Evolutionary conservation across 2,329 filamentous ascomycete species (phyloP), one percentile per base, ranked within the genome.

Genomic region (Eutypella sp.): DNA sequence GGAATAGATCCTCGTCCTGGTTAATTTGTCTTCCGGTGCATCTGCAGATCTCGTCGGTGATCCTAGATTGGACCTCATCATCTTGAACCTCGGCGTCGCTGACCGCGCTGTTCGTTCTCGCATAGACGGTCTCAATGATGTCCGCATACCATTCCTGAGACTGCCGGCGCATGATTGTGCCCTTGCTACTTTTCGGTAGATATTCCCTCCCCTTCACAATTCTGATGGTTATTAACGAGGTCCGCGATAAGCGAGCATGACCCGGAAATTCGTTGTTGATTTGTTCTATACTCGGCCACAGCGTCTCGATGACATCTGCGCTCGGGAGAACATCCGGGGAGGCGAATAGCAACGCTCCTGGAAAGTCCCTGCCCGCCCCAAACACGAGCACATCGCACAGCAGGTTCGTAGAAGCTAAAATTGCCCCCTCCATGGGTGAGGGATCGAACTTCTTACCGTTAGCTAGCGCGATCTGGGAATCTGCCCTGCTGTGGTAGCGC

Each of bases 371-470:
- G 0, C 74, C 75, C n/a, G 74, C 73, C 0, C 83, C 83, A 54
- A 86, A 84, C 9, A 86, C 71, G 19, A 85, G 61, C 0, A 75
- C 75, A 46, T 84, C 81, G 2, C 66, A 58, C 1, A 85, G 53
- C 1, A 73, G 23, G 2, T 60, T 52, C 10, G 59, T 58, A 0
- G 70, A 72, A 1, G 71, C 66, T 1, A 71, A 61, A 4, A 85
- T 71, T 0, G 68, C 69, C 2, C 71, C 74, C 58, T 87, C 83
- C 3, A 85, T 59, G 0, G 78, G 76, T 2, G 76, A 74, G 1
- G 82, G 82, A 52, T 85, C 81, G 48, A 86, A 84, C 53, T 86
- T 87, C 66, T 85, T 85, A 2, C 83, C 82, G 6, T 81, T 86
- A 9, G 78, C 66, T 4, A 87, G 68, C 0, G 77, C 78, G 29